Percentiles rank a stretch among this genome's conserved stretches.
Evolutionary conservation across 2,329 filamentous ascomycete species (phyloP).

Genomic region (Alternaria gaisen): DNA sequence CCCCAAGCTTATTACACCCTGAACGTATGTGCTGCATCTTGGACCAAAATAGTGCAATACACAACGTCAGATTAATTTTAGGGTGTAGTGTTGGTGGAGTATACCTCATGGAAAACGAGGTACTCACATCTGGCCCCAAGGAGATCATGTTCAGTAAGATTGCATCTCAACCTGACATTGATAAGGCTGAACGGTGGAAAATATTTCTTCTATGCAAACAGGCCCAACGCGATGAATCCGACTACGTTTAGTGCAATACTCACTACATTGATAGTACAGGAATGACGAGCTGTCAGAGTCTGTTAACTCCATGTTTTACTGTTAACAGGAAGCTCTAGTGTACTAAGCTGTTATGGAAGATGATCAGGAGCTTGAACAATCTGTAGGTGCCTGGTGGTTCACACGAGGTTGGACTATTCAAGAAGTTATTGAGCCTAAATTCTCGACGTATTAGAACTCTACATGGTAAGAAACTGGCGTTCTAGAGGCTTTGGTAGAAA

Average conservation of each 20-base stretch:
- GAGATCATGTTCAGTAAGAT: background rate
- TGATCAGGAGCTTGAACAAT: background rate
- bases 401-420: background rate
- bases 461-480: background rate
- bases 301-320: background rate
- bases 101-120: background rate
- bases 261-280: background rate
- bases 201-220: background rate
- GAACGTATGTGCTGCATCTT: background rate
- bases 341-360: background rate
- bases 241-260: background rate
- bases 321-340: background rate
- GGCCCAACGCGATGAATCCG: background rate
- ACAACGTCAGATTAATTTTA: background rate
- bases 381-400: background rate
- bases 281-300: background rate
- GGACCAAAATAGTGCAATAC: background rate
- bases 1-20: background rate
- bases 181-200: background rate
- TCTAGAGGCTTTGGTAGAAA: background rate
- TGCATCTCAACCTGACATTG: accelerated
- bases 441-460: background rate
- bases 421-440: background rate
- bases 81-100: background rate
- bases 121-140: background rate